Base-by-base conservation (phyloP, 1,284 basidiomycete species). In the Cerrena zonata region DNA sequence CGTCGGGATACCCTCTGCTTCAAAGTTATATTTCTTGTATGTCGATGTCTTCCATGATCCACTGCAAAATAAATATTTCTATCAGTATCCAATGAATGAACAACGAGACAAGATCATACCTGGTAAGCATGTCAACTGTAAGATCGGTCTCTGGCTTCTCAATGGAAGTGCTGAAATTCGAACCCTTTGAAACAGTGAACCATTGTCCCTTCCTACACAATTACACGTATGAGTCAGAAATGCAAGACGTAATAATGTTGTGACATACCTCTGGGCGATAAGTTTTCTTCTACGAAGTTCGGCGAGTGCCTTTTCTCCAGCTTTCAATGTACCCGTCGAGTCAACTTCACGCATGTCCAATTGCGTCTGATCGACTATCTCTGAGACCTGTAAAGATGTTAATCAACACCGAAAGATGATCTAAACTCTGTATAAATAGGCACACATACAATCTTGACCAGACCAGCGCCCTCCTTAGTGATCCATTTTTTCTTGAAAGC, bases 1-100 rank as follows among this genome's bases (percentile, higher is more conserved):
- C 2, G 94, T 88, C 3, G 88, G 87, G 37, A 87, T 82, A 54
- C 96, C 96, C 59, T 94, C 92, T 1, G 96, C 95, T 61, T 97
- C 92, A 64, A 99, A 99, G 72, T 99, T 99, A 76, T 99, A 99
- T 68, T 94, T 94, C 67, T 99, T 99, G 82, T 94, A 99, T 7
- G 75, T 79, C 0, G 93, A 80, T 0, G 83, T 86, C 70, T 95
- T 93, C 94, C 94, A 97, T 25, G 89, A 73, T 12, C 92, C 94
- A 37, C 91, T 94, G 59, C 1, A 15, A 22, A n/a, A n/a, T n/a
- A n/a, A n/a, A n/a, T n/a, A n/a, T n/a, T n/a, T n/a, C n/a, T n/a
- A 13, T 12, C n/a, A 47, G 24, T 22, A 13, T 18, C 21, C n/a
- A n/a, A n/a, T n/a, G n/a, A n/a, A n/a, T n/a, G n/a, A n/a, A n/a